Base-by-base conservation (phyloP, 148 eudicot genomes). In the Silene latifolia region DNA sequence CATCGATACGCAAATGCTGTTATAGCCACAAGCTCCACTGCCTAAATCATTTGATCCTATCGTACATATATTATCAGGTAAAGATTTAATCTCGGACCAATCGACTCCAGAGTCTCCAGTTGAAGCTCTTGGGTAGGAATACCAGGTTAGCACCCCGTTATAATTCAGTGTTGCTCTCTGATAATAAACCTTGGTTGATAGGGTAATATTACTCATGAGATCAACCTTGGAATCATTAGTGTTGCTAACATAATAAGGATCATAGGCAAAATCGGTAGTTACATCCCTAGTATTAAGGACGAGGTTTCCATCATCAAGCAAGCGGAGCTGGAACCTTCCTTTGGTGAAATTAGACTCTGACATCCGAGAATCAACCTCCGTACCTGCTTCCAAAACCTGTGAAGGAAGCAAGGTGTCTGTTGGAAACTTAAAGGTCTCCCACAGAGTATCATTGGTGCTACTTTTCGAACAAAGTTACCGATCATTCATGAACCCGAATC, bases 361-460 rank as follows among this genome's bases (percentile, higher is more conserved):
- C 25, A 15, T 57, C 17, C 80, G 79, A 46, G 85, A 86, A 77
- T 13, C n/a, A 8, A 85, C 20, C 27, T 18, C 39, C 4, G 27
- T 47, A 0, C 78, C 82, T 8, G 4, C 27, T 39, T 60, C 67
- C 58, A 88, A 27, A 25, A 15, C 65, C 35, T 88, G 91, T n/a
- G 82, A 61, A 19, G 91, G 91, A 74, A 88, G 80, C 73, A 86
- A 63, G 54, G 87, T 88, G 69, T 86, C 87, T n/a, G 82, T 81
- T 1, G 87, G 86, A 70, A 79, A 2, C 3, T 65, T 54, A 76
- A 85, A 89, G 77, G 85, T 87, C 32, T 87, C 78, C 90, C 89
- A 87, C 3, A 73, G 13, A 8, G 35, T 7, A 27, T 69, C 76
- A 12, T 48, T 29, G 48, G 59, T 48, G 42, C 59, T 74, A 12